Evolutionary conservation across 768 basidiomycete genomes (phyloP).

Genomic region (Rhizopogon sp.): DNA sequence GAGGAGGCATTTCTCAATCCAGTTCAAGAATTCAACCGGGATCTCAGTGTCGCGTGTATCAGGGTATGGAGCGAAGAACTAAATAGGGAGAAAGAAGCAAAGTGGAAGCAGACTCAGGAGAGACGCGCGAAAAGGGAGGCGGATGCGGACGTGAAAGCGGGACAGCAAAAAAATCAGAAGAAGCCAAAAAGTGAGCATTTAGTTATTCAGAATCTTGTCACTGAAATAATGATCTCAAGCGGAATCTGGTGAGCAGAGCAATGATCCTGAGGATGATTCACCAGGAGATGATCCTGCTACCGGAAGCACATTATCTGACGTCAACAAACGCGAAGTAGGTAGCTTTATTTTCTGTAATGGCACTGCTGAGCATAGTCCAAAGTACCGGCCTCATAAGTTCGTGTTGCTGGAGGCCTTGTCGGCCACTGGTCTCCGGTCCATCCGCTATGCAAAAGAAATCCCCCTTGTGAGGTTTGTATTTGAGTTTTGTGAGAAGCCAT

Average conservation of each 20-base stretch:
- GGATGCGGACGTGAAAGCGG: neutral
- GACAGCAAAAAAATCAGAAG: constrained; percentile 32
- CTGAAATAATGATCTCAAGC: neutral
- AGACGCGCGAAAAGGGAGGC: constrained; percentile 35
- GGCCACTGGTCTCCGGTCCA: constrained; percentile 91
- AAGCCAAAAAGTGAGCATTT: constrained; percentile 38
- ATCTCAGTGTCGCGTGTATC: constrained; percentile 88
- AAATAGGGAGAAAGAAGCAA: constrained; percentile 56
- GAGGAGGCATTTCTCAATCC: constrained; percentile 95
- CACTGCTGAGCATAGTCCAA: constrained; percentile 1
- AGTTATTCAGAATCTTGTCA: neutral
- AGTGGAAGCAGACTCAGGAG: constrained; percentile 52
- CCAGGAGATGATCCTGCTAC: neutral
- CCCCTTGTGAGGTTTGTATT: constrained; percentile 73
- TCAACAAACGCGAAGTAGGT: constrained; percentile 21
- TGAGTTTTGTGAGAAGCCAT: neutral
- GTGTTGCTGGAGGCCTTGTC: constrained; percentile 90
- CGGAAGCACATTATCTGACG: neutral
- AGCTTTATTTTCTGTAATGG: neutral
- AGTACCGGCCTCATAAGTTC: constrained; percentile 62
- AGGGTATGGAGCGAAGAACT: constrained; percentile 79
- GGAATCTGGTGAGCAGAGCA: neutral
- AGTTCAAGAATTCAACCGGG: constrained; percentile 97
- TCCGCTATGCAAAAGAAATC: constrained; percentile 97
- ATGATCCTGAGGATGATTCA: neutral